Percentiles rank a stretch among this genome's conserved stretches.
These are phyloP conservation scores for Paraleonurus japonicus DNA, from an alignment of 257 asterid genomes.

Conservation along the genomic window DNA sequence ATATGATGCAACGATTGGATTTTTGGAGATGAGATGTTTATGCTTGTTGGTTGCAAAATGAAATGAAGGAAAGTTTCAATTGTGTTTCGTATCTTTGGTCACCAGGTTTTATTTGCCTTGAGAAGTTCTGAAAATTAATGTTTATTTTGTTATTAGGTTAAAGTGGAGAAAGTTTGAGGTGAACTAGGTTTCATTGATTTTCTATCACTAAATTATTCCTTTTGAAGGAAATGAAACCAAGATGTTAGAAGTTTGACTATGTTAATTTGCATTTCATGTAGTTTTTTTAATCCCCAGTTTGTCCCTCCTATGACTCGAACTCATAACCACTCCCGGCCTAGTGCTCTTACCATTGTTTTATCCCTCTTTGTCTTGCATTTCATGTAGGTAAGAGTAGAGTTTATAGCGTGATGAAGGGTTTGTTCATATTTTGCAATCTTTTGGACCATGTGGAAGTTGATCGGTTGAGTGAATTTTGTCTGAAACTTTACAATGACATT, in stretches of 20 bases:
- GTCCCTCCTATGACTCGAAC: too few species aligned
- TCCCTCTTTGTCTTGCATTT: too few species aligned
- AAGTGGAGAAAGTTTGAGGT: neutral
- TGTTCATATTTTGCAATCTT: neutral
- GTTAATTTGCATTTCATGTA: neutral
- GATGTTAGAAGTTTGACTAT: neutral
- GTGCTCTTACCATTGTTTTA: too few species aligned
- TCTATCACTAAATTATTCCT: neutral
- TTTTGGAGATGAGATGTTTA: neutral
- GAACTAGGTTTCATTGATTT: neutral
- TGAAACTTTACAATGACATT: conserved; percentile 13
- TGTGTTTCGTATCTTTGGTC: too few species aligned
- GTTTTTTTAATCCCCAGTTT: too few species aligned
- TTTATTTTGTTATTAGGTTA: neutral
- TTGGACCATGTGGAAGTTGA: neutral
- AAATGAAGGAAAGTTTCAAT: neutral
- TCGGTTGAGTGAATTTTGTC: neutral
- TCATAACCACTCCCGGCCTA: too few species aligned
- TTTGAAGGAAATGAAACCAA: neutral
- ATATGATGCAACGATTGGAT: neutral
- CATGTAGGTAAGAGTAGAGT: neutral
- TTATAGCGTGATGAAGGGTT: neutral
- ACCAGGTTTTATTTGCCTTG: too few species aligned
- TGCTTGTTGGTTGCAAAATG: neutral
- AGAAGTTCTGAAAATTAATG: neutral